Evolutionary conservation across 129 eudicot genomes (phyloP), one percentile per base, ranked within the genome.

Genomic region (Chrysanthemum makinoi): DNA sequence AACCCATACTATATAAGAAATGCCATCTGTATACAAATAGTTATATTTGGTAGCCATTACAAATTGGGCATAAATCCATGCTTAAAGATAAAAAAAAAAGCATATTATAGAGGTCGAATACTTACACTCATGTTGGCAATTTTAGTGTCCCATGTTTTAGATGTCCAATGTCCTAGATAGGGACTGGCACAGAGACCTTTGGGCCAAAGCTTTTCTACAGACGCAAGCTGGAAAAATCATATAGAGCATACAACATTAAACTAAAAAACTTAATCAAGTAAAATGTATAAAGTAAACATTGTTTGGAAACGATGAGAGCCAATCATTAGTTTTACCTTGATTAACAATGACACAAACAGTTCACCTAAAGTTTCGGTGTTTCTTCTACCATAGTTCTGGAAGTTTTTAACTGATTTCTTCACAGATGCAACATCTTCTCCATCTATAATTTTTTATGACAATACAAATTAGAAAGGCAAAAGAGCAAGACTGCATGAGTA

Each of bases 161-260:
- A 86, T 64, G 66, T 84, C 99, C 99, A 95, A 4, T 87, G 85
- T 72, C 85, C 99, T 65, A 75, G 77, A 73, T 79, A 90, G 2
- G 88, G 74, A 72, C 99, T 88, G n/a, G 88, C 99, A 70, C 99
- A 95, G 14, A 95, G 86, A 68, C 99, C 99, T 83, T 80, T 83
- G 14, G 81, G 43, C 99, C 99, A 95, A 17, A 90, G 93, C 71
- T 68, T 80, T 80, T 84, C 84, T 50, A 95, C 89, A 2, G 96
- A 88, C 64, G 87, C 78, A 50, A 95, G 70, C 99, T 95, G 91
- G 83, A 81, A 78, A 44, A 17, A 39, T 6, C 65, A 74, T 35
- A n/a, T 54, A 24, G 6, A 24, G 15, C 55, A 69, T 35, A 28
- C 44, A 69, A 19, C 72, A 20, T 44, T 49, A 69, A 20, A 28